Evolutionary conservation across 202 grass and related monocot genomes (phyloP), one percentile per base, ranked within the genome.

Genomic region (Carex arenaria): DNA sequence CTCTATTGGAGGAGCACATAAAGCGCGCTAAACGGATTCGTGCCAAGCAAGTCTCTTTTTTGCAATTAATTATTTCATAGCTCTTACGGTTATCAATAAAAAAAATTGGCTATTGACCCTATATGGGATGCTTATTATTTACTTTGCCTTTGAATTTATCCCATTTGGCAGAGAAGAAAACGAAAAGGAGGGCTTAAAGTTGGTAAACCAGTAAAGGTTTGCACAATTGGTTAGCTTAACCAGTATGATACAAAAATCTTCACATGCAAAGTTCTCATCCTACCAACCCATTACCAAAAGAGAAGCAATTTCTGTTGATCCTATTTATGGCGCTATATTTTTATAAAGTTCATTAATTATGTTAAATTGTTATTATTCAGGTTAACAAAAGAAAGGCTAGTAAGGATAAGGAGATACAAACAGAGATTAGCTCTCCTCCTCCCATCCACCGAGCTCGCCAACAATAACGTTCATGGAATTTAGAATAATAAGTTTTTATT

Each of bases 381-480:
- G 77, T 89, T 98, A 83, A 72, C 83, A 61, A 95, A 89, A 85
- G 81, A 95, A 64, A 80, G 96, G 64, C 83, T 85, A 60, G 68
- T 73, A 9, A 87, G 89, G 85, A 90, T 98, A 57, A 91, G 90
- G 86, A 86, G 96, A 83, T 98, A 91, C 85, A 95, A 93, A 85
- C 93, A 95, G 81, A 92, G 96, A 61, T 87, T 98, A 17, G 83
- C 93, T 17, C 89, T 98, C 83, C 93, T 98, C 67, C 80, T 97
- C 45, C 94, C 94, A 54, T 84, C 90, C 15, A 85, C 89, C 0
- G 89, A 91, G 31, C 87, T 82, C 60, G 73, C 73, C 73, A 60
- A 78, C 73, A 78, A 78, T 78, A 56, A 17, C 20, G 31, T 59
- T 30, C 31, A 17, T 59, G 51, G 28, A 38, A 78, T 36, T 57